phyloP scores from a whole-genome alignment of 2,329 filamentous ascomycete genomes.

The Aureobasidium sp. region DNA sequence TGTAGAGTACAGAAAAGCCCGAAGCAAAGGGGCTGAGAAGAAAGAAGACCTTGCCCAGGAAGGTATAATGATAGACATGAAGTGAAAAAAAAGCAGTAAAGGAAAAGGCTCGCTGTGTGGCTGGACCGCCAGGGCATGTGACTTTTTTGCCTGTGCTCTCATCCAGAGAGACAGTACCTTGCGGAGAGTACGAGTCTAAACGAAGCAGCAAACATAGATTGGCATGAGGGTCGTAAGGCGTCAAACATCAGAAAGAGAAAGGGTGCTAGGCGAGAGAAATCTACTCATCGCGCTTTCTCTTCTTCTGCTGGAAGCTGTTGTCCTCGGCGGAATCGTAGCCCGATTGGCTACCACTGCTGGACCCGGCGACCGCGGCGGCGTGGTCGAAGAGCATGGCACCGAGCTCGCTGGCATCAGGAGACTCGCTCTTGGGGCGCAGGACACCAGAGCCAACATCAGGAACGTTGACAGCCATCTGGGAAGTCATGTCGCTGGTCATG shows the following conservation, averaged over 20 bases:
- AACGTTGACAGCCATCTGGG: slow-evolving; percentile 26
- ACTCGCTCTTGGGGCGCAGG: slow-evolving; percentile 30
- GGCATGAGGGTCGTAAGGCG: slow-evolving; percentile 13
- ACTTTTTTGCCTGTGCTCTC: slow-evolving; percentile 5
- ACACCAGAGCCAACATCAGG: slow-evolving; percentile 28
- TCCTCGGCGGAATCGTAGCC: slow-evolving; percentile 17
- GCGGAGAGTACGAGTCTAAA: slow-evolving; percentile 5
- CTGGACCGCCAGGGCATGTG: slow-evolving; percentile 1
- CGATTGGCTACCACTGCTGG: slow-evolving; percentile 42
- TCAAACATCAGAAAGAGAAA: slow-evolving; percentile 9
- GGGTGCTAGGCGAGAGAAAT: slow-evolving; percentile 7
- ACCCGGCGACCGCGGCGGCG: slow-evolving; percentile 63
- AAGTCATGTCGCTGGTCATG: slow-evolving; percentile 39
- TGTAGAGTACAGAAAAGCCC: slow-evolving; percentile 11
- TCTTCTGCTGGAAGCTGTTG: slow-evolving; percentile 34
- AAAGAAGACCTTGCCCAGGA: slow-evolving; percentile 5
- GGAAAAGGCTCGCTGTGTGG: background rate
- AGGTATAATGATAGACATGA: slow-evolving; percentile 15
- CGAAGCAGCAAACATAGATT: background rate
- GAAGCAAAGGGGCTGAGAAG: background rate
- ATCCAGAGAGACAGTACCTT: background rate
- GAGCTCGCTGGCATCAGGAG: slow-evolving; percentile 55
- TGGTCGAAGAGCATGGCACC: slow-evolving; percentile 75
- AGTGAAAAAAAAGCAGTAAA: slow-evolving; percentile 14
- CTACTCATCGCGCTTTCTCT: slow-evolving; percentile 40